phyloP scores from a whole-genome alignment of 129 eudicot genomes.

The Gnaphalium uliginosum region DNA sequence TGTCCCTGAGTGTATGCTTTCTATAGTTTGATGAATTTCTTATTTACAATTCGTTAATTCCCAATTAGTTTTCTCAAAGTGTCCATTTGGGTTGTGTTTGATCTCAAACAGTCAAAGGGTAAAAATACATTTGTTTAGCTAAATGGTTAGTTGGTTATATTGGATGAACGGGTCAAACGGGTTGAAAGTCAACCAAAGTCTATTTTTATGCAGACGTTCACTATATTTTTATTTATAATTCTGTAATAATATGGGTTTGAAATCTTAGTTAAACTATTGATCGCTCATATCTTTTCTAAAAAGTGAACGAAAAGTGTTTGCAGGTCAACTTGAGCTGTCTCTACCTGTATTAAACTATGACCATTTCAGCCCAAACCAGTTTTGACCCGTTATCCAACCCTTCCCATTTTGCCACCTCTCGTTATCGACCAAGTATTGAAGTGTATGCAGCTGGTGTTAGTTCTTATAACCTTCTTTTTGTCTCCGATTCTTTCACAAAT shows the following conservation, averaged over 20 bases:
- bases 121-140: not conserved
- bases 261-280: no score
- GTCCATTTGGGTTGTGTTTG: not conserved
- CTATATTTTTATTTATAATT: no score
- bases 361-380: not conserved
- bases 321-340: not conserved
- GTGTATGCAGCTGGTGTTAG: not conserved
- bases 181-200: not conserved
- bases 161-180: not conserved
- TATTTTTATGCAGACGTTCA: not conserved
- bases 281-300: not conserved
- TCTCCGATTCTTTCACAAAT: not conserved
- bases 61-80: not conserved
- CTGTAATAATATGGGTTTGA: not conserved
- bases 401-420: not conserved
- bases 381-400: not conserved
- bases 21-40: not conserved
- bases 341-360: no score
- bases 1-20: conserved; percentile 74
- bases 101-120: not conserved
- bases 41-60: not conserved
- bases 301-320: not conserved
- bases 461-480: conserved; percentile 13
- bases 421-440: not conserved
- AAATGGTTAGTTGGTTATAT: not conserved